Conservation (phyloP, 2,329 filamentous ascomycete species). For the Fusarium sp. region DNA sequence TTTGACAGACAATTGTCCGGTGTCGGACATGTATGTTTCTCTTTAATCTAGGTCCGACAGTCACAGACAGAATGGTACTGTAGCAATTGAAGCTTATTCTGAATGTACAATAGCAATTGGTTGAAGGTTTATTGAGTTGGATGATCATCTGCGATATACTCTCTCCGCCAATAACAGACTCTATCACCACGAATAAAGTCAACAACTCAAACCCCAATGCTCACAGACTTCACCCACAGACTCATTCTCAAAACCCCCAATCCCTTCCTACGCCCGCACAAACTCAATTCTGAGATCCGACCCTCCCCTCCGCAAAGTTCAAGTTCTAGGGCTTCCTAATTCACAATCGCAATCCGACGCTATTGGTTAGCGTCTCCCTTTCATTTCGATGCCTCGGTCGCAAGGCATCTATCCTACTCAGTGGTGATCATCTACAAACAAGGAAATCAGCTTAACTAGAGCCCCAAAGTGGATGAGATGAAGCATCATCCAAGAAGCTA, state of each 20-base stretch:
- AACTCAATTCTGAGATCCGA: conserved; percentile 25
- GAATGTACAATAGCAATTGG: background rate
- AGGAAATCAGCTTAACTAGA: conserved; percentile 35
- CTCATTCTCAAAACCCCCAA: background rate
- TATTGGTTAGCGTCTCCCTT: conserved; percentile 25
- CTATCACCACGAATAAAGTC: background rate
- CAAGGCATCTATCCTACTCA: conserved; percentile 30
- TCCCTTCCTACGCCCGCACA: conserved; percentile 1
- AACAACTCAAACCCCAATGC: conserved; percentile 5
- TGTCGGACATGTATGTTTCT: conserved; percentile 25
- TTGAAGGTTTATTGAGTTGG: background rate
- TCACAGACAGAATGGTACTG: too few relatives aligned
- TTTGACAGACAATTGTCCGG: conserved; percentile 11
- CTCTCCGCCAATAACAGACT: conserved; percentile 15
- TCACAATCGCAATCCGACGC: background rate
- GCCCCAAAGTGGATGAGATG: conserved; percentile 2
- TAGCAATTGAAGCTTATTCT: too few relatives aligned
- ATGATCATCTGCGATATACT: background rate
- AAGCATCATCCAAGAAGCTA: conserved; percentile 17
- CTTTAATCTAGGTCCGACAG: too few relatives aligned
- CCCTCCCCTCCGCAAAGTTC: conserved; percentile 16
- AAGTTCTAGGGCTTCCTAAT: conserved; percentile 5
- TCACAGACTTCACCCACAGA: background rate
- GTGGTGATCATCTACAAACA: conserved; percentile 31
- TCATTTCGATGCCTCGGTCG: conserved; percentile 28